Conservation (phyloP, 2,329 filamentous ascomycete genomes). For the Penicillium sp. region DNA sequence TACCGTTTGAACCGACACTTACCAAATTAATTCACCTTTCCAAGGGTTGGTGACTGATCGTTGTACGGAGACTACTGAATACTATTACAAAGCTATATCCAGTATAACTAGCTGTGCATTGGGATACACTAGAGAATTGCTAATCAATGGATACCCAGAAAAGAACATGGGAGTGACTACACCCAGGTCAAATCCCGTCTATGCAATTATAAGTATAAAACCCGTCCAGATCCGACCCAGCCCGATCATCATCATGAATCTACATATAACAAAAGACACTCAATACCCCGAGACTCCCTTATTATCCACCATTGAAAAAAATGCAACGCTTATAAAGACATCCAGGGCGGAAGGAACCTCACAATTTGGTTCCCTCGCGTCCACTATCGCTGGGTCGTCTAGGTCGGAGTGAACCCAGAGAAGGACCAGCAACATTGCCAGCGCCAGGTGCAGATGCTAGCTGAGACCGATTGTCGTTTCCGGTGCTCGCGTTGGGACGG, state of each 20-base stretch:
- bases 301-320: not conserved
- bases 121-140: not conserved
- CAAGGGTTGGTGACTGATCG: no score
- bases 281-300: not conserved
- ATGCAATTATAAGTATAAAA: not conserved
- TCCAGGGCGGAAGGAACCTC: not conserved
- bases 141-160: not conserved
- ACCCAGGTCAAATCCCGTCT: not conserved
- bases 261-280: not conserved
- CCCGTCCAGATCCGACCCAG: not conserved
- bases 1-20: no score
- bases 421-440: slow-evolving; percentile 23
- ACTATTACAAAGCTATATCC: no score
- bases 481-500: slow-evolving; percentile 18
- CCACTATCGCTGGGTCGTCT: slow-evolving; percentile 42
- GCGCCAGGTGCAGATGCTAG: slow-evolving; percentile 27
- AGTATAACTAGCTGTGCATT: no score
- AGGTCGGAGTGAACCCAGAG: slow-evolving; percentile 26
- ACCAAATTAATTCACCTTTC: no score
- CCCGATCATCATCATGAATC: not conserved
- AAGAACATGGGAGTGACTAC: not conserved
- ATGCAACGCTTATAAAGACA: slow-evolving; percentile 8
- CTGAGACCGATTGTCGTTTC: slow-evolving; percentile 16
- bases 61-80: no score
- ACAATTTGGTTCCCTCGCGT: slow-evolving; percentile 36